Base-by-base conservation (phyloP, 768 basidiomycete species). In the Filobasidium wieringae region DNA sequence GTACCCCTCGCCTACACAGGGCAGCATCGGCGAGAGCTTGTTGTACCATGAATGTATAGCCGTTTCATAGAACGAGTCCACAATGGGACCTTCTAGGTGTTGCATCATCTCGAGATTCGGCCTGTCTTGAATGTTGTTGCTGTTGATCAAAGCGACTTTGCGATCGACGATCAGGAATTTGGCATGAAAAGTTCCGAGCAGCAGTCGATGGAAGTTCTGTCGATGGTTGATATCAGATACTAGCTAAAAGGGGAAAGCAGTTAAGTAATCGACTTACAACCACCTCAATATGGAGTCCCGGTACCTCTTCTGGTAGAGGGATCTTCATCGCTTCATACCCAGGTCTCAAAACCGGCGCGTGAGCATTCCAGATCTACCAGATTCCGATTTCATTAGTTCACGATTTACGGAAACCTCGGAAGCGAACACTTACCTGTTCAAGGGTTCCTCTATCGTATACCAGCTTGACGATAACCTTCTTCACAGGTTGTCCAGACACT, bases 141-240 rank as follows among this genome's bases (percentile, higher is more conserved):
- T 60, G 68, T 82, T 82, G 53, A 86, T 70, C 54, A 84, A 70
- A 0, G 82, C 84, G 33, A 84, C 74, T 63, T 80, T 81, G n/a
- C 83, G 76, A 67, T 86, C 84, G 1, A 85, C 80, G 40, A 86
- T 75, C 73, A 85, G 76, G 65, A 80, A 84, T 66, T 86, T 85
- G 45, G 81, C 79, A 63, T 86, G 85, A 70, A 85, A 86, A 0
- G 84, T 86, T 12, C 84, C 83, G 2, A 82, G 68, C 22, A 82
- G 60, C 2, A 80, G 80, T 34, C 78, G 74, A 52, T 73, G 72
- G 45, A 72, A 74, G 58, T 75, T 74, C 69, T 70, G 32, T n/a
- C n/a, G n/a, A n/a, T n/a, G n/a, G n/a, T n/a, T 15, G 30, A 45
- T 17, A 53, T 26, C 56, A 36, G 47, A 14, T 12, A 51, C n/a